Conservation (phyloP, 2,329 filamentous ascomycete species). For the Capronia epimyces region DNA sequence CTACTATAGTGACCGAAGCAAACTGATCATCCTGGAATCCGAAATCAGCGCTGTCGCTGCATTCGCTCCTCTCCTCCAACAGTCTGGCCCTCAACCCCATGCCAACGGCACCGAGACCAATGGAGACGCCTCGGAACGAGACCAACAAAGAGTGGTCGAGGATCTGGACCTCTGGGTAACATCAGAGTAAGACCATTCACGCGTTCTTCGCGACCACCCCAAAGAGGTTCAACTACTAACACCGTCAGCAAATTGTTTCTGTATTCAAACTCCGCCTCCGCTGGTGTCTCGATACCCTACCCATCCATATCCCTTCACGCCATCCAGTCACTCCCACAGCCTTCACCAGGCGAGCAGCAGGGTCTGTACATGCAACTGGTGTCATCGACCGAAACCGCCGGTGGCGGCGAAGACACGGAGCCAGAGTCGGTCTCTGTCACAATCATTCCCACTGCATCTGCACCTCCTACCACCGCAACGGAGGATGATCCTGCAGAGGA, state of each 20-base stretch:
- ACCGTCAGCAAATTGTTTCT: conserved; percentile 42
- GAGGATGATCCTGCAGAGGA: conserved; percentile 30
- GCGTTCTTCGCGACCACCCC: neutral
- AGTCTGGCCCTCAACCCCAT: conserved; percentile 9
- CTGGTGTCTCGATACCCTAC: conserved; percentile 45
- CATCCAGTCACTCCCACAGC: conserved; percentile 41
- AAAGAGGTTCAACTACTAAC: conserved; percentile 11
- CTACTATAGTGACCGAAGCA: conserved; percentile 43
- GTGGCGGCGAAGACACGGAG: conserved; percentile 35
- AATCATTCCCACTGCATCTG: conserved; percentile 36
- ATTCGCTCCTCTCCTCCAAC: conserved; percentile 29
- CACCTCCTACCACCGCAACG: conserved; percentile 25
- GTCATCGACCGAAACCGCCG: conserved; percentile 29
- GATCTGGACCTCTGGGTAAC: conserved; percentile 45
- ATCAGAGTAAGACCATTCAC: conserved; percentile 38
- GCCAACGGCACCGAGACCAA: conserved; percentile 22
- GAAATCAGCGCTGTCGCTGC: conserved; percentile 37
- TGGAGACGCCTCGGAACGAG: conserved; percentile 14
- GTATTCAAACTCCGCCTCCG: conserved; percentile 34
- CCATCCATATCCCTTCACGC: conserved; percentile 47
- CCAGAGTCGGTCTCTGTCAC: conserved; percentile 42
- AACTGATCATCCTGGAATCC: conserved; percentile 39
- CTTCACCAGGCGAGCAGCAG: conserved; percentile 32
- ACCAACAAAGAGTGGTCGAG: conserved; percentile 33
- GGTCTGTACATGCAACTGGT: conserved; percentile 47